phyloP scores from a whole-genome alignment of 805 yeast genomes.

The Zygosaccharomyces lentus region DNA sequence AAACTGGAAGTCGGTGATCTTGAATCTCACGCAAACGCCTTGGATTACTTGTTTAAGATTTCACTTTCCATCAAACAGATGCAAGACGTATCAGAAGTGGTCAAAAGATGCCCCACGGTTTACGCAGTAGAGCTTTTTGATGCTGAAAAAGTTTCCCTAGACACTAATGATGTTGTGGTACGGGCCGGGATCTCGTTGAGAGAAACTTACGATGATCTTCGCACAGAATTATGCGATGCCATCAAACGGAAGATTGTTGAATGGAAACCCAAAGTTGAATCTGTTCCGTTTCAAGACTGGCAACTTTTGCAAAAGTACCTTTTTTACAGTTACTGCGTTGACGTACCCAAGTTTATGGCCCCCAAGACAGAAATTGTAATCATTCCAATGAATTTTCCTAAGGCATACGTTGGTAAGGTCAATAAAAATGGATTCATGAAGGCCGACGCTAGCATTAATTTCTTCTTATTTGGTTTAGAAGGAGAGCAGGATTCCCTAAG shows the following conservation, averaged over 20 bases:
- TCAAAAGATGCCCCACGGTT: conserved; percentile 20
- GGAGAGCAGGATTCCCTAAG: conserved; percentile 1
- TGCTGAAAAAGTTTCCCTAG: conserved; percentile 2
- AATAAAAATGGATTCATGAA: conserved; percentile 14
- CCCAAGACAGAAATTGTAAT: conserved; percentile 20
- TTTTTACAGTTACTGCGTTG: conserved; percentile 10
- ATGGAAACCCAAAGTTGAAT: conserved; percentile 12
- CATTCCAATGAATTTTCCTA: conserved; percentile 21
- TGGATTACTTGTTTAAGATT: conserved; percentile 17
- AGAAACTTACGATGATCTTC: conserved; percentile 6
- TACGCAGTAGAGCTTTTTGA: conserved; percentile 18
- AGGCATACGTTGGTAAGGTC: conserved; percentile 9
- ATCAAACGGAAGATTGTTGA: conserved; percentile 12
- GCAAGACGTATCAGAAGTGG: conserved; percentile 7
- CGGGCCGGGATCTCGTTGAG: conserved; percentile 8
- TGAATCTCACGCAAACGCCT: conserved; percentile 8
- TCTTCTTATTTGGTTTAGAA: conserved; percentile 15
- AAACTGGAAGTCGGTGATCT: conserved; percentile 15
- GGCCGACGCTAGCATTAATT: conserved; percentile 11
- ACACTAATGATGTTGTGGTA: conserved; percentile 4
- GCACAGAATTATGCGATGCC: conserved; percentile 7
- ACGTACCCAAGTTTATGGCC: conserved; percentile 12
- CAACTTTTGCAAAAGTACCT: conserved; percentile 16
- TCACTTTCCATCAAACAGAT: conserved; percentile 17
- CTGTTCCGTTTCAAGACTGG: conserved; percentile 13